Percentiles rank a stretch among this genome's conserved stretches.
phyloP scores from a whole-genome alignment of 805 yeast genomes.

The Kodamaea jinghongensis region DNA sequence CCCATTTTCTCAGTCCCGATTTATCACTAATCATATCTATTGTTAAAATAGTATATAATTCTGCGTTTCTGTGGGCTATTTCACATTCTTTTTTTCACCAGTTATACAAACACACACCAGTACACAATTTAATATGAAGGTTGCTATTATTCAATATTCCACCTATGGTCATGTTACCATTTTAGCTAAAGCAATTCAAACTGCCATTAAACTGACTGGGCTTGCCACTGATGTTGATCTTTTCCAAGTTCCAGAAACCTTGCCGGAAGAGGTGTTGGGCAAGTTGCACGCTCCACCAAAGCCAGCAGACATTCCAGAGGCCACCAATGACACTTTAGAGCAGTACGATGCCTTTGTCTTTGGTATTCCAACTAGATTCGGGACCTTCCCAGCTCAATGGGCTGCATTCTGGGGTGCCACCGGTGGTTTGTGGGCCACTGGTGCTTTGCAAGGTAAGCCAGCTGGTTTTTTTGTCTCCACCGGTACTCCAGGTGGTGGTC shows the following conservation, averaged over 20 bases:
- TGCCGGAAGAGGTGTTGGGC: constrained; percentile 57
- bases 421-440: constrained; percentile 72
- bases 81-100: no score
- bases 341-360: constrained; percentile 72
- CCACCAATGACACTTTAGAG: constrained; percentile 52
- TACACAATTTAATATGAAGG: constrained; percentile 34
- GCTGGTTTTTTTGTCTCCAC: constrained; percentile 73
- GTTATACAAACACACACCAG: no score
- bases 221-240: constrained; percentile 56
- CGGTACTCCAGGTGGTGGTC: constrained; percentile 76
- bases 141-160: constrained; percentile 78
- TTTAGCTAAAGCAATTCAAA: constrained; percentile 65
- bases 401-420: constrained; percentile 73
- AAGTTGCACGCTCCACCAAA: constrained; percentile 66
- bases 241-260: constrained; percentile 79
- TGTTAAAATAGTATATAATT: no score
- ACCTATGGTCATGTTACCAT: constrained; percentile 73
- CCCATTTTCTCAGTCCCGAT: no score
- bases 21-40: no score
- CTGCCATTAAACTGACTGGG: constrained; percentile 70
- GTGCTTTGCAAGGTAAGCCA: constrained; percentile 67
- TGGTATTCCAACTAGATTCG: constrained; percentile 80
- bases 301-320: constrained; percentile 54
- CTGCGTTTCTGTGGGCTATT: no score
- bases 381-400: constrained; percentile 75